Base-by-base conservation (phyloP, 805 yeast genomes). In the Yarrowia porcina region DNA sequence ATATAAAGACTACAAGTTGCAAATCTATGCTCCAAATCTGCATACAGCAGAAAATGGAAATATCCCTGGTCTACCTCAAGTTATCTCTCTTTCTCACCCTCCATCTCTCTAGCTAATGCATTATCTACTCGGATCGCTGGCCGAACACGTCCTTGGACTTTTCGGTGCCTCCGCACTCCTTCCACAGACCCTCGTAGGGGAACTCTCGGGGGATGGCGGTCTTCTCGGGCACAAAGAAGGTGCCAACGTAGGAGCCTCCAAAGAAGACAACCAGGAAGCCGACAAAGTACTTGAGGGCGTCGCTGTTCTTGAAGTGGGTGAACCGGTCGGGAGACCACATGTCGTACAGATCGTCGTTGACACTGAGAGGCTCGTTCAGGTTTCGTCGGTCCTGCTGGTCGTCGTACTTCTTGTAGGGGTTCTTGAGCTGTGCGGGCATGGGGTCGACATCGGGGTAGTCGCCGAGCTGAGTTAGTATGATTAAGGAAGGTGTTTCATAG, bases 271-370 rank as follows among this genome's bases (percentile, higher is more conserved):
- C 84, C 69, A 87, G 82, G 74, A 87, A 87, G 28, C 66, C 64
- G n/a, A 75, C 76, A 66, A 85, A 81, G 73, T 83, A 83, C 68
- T 75, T 79, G 61, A 84, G 73, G 0, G 96, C 96, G 32, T 82
- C 80, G 49, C 74, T 71, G 74, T 88, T 87, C 39, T 82, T 76
- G 33, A 84, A 87, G 38, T 78, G 73, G 68, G 85, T 84, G 72
- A 79, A 83, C 70, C 85, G 81, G 70, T 89, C 96, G 12, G 96
- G 94, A 9, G 96, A 83, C 96, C 96, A 89, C 80, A 88, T 81
- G 73, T 89, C 92, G 70, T 85, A 79, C 73, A 83, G 76, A 71
- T 89, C 96, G 67, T 86, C 88, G 69, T 85, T 83, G 63, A 85
- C 83, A 59, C 71, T 42, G 39, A 71, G 67, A 15, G 90, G 89